These are phyloP conservation scores for Cyclostephanos invisitatus DNA, from an alignment of 108 stramenopile genomes.

Conservation along the genomic window DNA sequence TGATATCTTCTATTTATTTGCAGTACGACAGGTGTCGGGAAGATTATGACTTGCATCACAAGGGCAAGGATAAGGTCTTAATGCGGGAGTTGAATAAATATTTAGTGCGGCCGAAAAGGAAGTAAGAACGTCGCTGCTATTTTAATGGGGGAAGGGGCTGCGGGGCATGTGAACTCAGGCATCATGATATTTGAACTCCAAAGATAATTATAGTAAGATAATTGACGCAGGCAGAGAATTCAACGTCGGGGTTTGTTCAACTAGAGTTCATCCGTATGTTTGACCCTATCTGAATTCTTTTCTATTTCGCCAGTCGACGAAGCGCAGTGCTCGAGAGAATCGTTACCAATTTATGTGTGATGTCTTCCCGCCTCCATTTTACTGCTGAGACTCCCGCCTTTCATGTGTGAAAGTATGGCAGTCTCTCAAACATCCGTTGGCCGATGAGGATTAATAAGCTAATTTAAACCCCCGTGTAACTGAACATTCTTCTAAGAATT, in stretches of 20 bases:
- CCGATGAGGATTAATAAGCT: too few relatives aligned
- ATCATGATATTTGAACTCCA: background rate
- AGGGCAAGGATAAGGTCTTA: conserved; percentile 31
- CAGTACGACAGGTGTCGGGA: conserved; percentile 41
- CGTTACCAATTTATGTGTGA: too few relatives aligned
- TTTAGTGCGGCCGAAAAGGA: conserved; percentile 37
- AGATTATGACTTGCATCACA: conserved; percentile 36
- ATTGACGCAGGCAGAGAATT: background rate
- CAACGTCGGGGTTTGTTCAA: background rate
- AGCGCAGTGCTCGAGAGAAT: too few relatives aligned
- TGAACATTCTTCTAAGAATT: too few relatives aligned
- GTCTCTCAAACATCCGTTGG: too few relatives aligned
- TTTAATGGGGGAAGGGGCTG: background rate
- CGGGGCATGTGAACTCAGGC: background rate
- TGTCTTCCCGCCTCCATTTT: too few relatives aligned
- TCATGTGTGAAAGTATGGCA: too few relatives aligned
- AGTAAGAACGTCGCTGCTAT: conserved; percentile 12
- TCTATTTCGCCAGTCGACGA: too few relatives aligned
- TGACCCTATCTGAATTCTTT: background rate
- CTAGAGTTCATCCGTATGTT: background rate
- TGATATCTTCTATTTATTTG: background rate
- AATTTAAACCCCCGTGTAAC: too few relatives aligned
- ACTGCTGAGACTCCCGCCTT: too few relatives aligned
- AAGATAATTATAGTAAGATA: background rate
- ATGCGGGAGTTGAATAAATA: conserved; percentile 46